Percentiles rank a stretch among this genome's conserved stretches.
Evolutionary conservation across 1,284 basidiomycete genomes (phyloP).

Genomic region (Ceratobasidium papillatum): DNA sequence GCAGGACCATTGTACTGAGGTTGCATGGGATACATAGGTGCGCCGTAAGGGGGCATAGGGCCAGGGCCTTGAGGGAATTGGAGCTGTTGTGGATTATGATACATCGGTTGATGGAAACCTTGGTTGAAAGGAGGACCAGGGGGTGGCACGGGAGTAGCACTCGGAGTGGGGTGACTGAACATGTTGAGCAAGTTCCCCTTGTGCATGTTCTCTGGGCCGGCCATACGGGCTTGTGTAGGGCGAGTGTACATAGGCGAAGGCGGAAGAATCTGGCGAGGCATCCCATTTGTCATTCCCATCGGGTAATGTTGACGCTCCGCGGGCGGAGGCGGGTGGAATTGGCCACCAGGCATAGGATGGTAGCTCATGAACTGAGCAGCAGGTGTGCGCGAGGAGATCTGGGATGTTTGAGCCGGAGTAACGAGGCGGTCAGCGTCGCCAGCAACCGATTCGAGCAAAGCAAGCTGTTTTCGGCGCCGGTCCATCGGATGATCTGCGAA

Average conservation of each 20-base stretch:
- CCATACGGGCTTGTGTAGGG: conserved; percentile 44
- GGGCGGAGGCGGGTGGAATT: conserved; percentile 9
- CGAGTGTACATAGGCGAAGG: conserved; percentile 46
- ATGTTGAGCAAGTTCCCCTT: conserved; percentile 62
- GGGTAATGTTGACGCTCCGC: conserved; percentile 28
- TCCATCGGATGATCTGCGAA: conserved; percentile 8
- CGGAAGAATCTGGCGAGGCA: conserved; percentile 43
- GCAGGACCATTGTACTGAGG: conserved; percentile 12
- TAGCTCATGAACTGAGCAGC: conserved; percentile 34
- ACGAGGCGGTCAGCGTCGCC: conserved; percentile 57
- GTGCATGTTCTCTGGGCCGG: conserved; percentile 57
- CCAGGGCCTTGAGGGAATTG: conserved; percentile 12
- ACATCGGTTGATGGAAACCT: conserved; percentile 21
- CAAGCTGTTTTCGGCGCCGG: conserved; percentile 70
- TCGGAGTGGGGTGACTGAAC: conserved; percentile 40
- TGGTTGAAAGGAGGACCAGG: conserved; percentile 19
- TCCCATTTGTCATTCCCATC: background rate
- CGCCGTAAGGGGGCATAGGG: conserved; percentile 8
- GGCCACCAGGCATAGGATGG: conserved; percentile 17
- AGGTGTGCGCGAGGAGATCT: conserved; percentile 32
- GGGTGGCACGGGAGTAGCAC: conserved; percentile 13
- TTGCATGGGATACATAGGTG: conserved; percentile 19
- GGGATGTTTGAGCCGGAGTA: conserved; percentile 28
- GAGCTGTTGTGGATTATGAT: conserved; percentile 15
- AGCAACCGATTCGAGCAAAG: conserved; percentile 75